phyloP scores from a whole-genome alignment of 2,329 filamentous ascomycete species.

The Ophiocordyceps camponoti-floridani region DNA sequence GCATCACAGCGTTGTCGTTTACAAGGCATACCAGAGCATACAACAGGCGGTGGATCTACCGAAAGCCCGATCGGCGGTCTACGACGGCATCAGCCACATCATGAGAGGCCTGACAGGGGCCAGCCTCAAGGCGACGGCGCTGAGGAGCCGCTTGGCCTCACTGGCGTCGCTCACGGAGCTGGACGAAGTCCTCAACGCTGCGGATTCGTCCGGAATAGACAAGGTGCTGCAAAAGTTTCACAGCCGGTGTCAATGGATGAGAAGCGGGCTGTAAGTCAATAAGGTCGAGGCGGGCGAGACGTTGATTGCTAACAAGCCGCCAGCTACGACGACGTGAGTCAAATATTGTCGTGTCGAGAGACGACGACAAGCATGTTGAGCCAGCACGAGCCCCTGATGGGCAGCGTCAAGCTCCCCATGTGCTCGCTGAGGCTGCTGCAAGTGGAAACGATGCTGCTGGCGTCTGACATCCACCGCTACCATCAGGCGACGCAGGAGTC shows the following conservation, averaged over 20 bases:
- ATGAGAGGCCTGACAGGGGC: conserved; percentile 37
- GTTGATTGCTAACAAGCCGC: conserved; percentile 3
- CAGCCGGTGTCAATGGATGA: conserved; percentile 59
- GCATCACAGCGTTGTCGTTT: conserved; percentile 52
- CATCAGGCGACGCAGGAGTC: conserved; percentile 77
- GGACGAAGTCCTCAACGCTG: conserved; percentile 53
- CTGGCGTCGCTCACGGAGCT: conserved; percentile 66
- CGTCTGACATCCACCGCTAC: conserved; percentile 57
- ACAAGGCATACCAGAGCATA: conserved; percentile 65
- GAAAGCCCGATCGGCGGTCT: conserved; percentile 37
- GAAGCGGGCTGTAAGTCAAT: conserved; percentile 51
- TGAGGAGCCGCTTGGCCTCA: conserved; percentile 39
- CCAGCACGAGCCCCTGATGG: conserved; percentile 45
- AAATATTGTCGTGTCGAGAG: conserved; percentile 67
- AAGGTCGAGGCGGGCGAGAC: background rate
- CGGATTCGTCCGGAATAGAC: conserved; percentile 40
- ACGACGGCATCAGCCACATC: conserved; percentile 42
- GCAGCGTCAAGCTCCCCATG: conserved; percentile 39
- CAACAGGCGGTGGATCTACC: conserved; percentile 42
- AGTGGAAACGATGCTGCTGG: conserved; percentile 56
- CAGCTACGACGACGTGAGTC: conserved; percentile 60
- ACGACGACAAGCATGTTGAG: conserved; percentile 68
- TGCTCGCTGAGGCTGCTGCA: conserved; percentile 53
- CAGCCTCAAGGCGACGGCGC: conserved; percentile 28
- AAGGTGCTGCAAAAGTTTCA: conserved; percentile 46